These are phyloP conservation scores for Leishmania arabica DNA, from an alignment of 208 protist genomes.

Conservation along the genomic window DNA sequence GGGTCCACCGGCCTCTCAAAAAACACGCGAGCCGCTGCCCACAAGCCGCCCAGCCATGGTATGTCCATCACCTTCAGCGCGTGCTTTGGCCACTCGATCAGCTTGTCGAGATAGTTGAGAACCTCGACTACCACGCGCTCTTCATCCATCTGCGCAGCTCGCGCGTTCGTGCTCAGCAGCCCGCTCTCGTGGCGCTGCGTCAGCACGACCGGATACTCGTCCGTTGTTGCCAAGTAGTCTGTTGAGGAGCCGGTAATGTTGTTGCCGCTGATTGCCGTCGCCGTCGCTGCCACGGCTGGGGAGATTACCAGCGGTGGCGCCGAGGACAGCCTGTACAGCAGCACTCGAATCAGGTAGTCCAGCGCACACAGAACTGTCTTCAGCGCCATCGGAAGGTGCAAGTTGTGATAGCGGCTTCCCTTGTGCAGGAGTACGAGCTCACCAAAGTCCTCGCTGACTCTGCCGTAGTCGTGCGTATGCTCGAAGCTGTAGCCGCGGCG, in stretches of 20 bases:
- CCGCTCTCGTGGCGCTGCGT: slow-evolving; percentile 21
- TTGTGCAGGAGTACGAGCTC: slow-evolving; percentile 34
- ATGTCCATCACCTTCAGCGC: slow-evolving; percentile 59
- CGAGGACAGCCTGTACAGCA: slow-evolving; percentile 13
- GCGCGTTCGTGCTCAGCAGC: background rate
- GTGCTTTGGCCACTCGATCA: slow-evolving; percentile 72
- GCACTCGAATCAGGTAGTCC: slow-evolving; percentile 34
- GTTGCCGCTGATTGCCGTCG: background rate
- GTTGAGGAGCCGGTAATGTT: background rate
- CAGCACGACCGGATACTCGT: background rate
- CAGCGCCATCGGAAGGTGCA: slow-evolving; percentile 43
- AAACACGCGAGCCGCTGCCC: slow-evolving; percentile 56
- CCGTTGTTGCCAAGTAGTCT: background rate
- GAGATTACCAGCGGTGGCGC: background rate
- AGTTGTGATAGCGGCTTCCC: slow-evolving; percentile 28
- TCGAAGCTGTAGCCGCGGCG: slow-evolving; percentile 85
- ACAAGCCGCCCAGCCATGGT: slow-evolving; percentile 85
- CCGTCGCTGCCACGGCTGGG: slow-evolving; percentile 1
- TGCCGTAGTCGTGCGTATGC: slow-evolving; percentile 56
- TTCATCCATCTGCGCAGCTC: slow-evolving; percentile 25
- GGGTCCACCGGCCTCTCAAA: slow-evolving; percentile 28
- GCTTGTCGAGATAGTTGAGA: slow-evolving; percentile 78
- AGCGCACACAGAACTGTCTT: slow-evolving; percentile 46
- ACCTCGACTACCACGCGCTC: slow-evolving; percentile 59
- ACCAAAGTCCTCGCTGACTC: slow-evolving; percentile 49